A percentile compares a stretch with the other conserved stretches of the same genome.
Evolutionary conservation across 2,329 filamentous ascomycete species (phyloP).

Genomic region (Pseudocercospora fijiensis): DNA sequence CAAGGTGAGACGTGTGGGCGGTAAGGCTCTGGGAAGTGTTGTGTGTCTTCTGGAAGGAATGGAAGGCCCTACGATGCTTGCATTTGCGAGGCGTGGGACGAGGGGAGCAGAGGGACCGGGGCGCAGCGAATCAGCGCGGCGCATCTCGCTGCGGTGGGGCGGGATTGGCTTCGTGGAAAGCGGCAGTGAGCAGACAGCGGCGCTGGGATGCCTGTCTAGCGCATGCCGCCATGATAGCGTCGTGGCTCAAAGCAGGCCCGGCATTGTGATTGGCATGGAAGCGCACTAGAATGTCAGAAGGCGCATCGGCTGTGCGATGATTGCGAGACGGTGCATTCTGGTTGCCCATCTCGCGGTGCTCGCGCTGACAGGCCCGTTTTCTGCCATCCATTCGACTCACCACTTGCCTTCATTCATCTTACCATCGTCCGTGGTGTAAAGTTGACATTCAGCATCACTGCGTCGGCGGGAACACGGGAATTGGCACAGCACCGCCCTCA

Average conservation of each 20-base stretch:
- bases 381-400: no score
- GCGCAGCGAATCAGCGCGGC: slow-evolving; percentile 7
- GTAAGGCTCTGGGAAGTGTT: neutral
- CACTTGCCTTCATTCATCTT: no score
- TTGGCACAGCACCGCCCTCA: neutral
- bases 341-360: neutral
- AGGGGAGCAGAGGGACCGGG: neutral
- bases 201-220: neutral
- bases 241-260: neutral
- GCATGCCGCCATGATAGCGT: neutral
- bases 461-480: neutral
- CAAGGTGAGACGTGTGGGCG: neutral
- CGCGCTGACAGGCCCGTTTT: neutral
- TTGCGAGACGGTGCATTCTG: neutral
- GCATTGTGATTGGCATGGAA: slow-evolving; percentile 4
- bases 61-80: slow-evolving; percentile 12
- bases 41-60: slow-evolving; percentile 18
- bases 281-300: slow-evolving; percentile 3
- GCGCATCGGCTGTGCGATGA: neutral
- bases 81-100: slow-evolving; percentile 5
- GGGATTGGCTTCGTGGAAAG: neutral
- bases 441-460: neutral
- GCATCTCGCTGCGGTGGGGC: neutral
- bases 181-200: slow-evolving; percentile 3
- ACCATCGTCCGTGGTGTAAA: no score